These are phyloP conservation scores for Uncinocarpus reesii DNA, from an alignment of 2,329 filamentous ascomycete genomes.

Conservation along the genomic window DNA sequence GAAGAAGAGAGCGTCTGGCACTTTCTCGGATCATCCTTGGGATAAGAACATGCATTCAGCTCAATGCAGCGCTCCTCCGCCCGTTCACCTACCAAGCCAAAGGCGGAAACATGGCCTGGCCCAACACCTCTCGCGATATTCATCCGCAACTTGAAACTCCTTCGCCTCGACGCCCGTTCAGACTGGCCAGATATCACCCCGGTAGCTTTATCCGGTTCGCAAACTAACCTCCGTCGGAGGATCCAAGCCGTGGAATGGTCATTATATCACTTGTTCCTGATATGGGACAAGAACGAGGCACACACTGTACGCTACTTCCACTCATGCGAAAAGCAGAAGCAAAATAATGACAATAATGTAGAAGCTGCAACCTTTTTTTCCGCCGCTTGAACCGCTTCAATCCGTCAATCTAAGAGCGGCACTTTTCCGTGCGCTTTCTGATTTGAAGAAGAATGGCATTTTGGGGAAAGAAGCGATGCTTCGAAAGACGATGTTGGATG, in stretches of 20 bases:
- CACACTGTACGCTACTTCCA: constrained; percentile 50
- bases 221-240: constrained; percentile 68
- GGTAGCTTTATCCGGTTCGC: constrained; percentile 59
- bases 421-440: constrained; percentile 68
- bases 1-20: background rate
- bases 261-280: constrained; percentile 71
- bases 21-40: background rate
- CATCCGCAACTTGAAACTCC: constrained; percentile 69
- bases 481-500: constrained; percentile 91
- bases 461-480: constrained; percentile 70
- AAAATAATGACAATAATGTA: constrained; percentile 29
- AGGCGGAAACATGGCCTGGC: constrained; percentile 30
- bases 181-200: constrained; percentile 72
- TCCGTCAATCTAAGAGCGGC: constrained; percentile 82
- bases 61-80: constrained; percentile 26
- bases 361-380: constrained; percentile 87
- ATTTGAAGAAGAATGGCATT: constrained; percentile 76
- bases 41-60: constrained; percentile 9
- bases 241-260: constrained; percentile 81
- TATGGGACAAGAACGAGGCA: constrained; percentile 72
- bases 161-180: constrained; percentile 62
- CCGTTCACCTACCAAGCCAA: constrained; percentile 22
- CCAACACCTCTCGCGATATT: constrained; percentile 56
- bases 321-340: background rate
- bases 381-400: constrained; percentile 78